Percentiles rank a stretch among this genome's conserved stretches.
Conservation (phyloP, 2,329 filamentous ascomycete genomes). For the Fusarium secorum region DNA sequence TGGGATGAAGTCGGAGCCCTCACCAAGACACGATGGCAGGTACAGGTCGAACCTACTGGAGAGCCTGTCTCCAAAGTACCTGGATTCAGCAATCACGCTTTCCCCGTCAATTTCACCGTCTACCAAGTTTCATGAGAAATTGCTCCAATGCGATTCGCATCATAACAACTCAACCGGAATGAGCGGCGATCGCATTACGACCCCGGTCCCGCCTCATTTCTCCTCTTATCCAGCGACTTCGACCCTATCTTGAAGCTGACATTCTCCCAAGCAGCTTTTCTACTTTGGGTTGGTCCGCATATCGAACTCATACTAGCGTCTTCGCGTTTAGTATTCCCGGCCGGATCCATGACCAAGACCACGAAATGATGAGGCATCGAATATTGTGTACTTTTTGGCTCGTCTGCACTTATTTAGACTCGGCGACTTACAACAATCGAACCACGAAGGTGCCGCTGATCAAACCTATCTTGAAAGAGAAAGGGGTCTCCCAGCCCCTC, state of each 20-base stretch:
- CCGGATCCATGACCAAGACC: conserved; percentile 23
- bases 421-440: background rate
- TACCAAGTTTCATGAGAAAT: conserved; percentile 46
- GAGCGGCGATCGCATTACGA: conserved; percentile 12
- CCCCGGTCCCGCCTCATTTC: conserved; percentile 25
- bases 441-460: background rate
- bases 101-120: conserved; percentile 47
- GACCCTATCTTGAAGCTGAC: conserved; percentile 24
- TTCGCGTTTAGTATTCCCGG: conserved; percentile 2
- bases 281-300: conserved; percentile 23
- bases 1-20: conserved; percentile 62
- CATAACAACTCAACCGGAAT: background rate
- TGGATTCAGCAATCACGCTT: conserved; percentile 38
- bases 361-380: background rate
- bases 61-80: conserved; percentile 38
- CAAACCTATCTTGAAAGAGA: background rate
- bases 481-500: background rate
- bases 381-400: background rate
- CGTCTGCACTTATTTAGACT: conserved; percentile 7
- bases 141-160: background rate
- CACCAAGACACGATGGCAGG: conserved; percentile 59
- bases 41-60: conserved; percentile 50
- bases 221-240: conserved; percentile 5
- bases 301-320: conserved; percentile 29
- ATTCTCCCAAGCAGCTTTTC: conserved; percentile 22